Percentiles rank a stretch among this genome's conserved stretches.
These are phyloP conservation scores for Metschnikowia matae DNA, from an alignment of 805 yeast genomes.

Conservation along the genomic window DNA sequence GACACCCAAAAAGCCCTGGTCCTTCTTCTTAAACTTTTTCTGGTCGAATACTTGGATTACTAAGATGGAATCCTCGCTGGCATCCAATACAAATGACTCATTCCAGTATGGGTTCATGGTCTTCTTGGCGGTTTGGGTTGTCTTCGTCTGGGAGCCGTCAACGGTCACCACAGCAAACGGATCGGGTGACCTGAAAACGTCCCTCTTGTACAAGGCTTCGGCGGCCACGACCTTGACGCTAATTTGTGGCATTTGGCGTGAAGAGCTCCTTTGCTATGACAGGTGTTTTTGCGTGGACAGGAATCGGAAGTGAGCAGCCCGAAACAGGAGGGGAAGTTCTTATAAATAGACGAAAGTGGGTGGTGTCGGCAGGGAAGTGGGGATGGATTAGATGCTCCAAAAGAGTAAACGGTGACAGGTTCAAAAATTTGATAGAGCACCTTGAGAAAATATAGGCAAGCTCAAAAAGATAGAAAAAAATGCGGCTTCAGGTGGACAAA, in stretches of 20 bases:
- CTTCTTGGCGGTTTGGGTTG: conserved; percentile 89
- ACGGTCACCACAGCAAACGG: conserved; percentile 97
- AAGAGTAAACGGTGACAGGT: neutral
- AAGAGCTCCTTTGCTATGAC: conserved; percentile 2
- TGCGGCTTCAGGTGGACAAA: conserved; percentile 5
- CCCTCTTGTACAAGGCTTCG: conserved; percentile 91
- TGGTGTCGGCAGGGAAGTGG: neutral
- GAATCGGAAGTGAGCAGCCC: neutral
- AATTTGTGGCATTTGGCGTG: conserved; percentile 27
- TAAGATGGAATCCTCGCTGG: conserved; percentile 77
- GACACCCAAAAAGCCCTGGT: conserved; percentile 96
- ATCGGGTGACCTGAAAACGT: conserved; percentile 92
- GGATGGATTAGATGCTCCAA: neutral
- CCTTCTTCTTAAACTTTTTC: conserved; percentile 95
- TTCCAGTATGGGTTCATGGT: conserved; percentile 98
- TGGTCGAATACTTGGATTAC: conserved; percentile 96
- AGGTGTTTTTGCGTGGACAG: neutral
- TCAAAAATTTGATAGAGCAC: neutral
- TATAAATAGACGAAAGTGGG: neutral
- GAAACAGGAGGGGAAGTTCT: neutral
- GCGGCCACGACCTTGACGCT: conserved; percentile 87
- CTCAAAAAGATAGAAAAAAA: conserved; percentile 5
- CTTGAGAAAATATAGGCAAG: conserved; percentile 3
- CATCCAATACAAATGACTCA: conserved; percentile 75
- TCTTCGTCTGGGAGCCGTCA: conserved; percentile 95